phyloP scores from a whole-genome alignment of 2,329 filamentous ascomycete species.

The Zymoseptoria pseudotritici region DNA sequence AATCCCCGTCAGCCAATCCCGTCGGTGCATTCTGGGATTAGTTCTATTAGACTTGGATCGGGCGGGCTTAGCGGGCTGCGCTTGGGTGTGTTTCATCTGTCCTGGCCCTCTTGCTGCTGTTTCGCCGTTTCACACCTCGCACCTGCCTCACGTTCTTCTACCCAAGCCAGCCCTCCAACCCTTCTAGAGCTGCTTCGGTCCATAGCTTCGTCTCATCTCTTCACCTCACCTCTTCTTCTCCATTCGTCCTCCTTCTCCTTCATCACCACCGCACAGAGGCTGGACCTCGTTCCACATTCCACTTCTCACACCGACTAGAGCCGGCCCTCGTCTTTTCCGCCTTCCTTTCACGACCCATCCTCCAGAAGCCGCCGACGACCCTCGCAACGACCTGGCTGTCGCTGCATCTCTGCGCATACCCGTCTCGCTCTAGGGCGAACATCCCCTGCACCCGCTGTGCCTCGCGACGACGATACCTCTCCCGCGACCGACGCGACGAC shows the following conservation, averaged over 20 bases:
- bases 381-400: constrained; percentile 16
- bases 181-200: not conserved
- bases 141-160: constrained; percentile 1
- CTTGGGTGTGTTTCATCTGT: not conserved
- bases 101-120: not conserved
- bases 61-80: not conserved
- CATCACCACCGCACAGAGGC: constrained; percentile 10
- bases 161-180: constrained; percentile 1
- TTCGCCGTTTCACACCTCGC: not conserved
- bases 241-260: not conserved
- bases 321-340: constrained; percentile 7
- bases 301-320: constrained; percentile 7
- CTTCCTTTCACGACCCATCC: constrained; percentile 6
- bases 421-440: constrained; percentile 1
- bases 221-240: constrained; percentile 1
- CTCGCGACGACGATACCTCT: not conserved
- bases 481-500: not conserved
- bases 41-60: not conserved
- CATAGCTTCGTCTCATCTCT: not conserved
- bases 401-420: constrained; percentile 10
- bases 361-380: not conserved
- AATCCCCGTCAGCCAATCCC: not conserved
- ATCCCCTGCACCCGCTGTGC: not conserved
- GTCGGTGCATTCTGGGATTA: not conserved
- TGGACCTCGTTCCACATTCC: constrained; percentile 10